A percentile compares a stretch with the other conserved stretches of the same genome.
phyloP scores from a whole-genome alignment of 2,329 filamentous ascomycete genomes.

The Nemania abortiva region DNA sequence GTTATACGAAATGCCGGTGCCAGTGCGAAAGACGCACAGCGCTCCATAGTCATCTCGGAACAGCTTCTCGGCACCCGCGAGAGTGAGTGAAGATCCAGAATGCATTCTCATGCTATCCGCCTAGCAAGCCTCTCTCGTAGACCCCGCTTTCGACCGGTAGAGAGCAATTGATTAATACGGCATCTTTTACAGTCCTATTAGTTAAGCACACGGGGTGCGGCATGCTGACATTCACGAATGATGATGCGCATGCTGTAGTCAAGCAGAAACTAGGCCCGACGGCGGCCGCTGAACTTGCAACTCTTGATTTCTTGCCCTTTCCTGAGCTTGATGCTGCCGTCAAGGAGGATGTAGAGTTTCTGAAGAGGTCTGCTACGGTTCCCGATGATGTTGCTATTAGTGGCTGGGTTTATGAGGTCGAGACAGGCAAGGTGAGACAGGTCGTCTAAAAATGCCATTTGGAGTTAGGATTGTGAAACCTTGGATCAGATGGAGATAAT shows the following conservation, averaged over 20 bases:
- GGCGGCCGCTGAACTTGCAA: constrained; percentile 59
- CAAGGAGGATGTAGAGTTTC: constrained; percentile 71
- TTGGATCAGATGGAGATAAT: background rate
- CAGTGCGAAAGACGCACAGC: constrained; percentile 75
- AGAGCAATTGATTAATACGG: constrained; percentile 4
- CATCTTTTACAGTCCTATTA: constrained; percentile 63
- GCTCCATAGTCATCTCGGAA: constrained; percentile 82
- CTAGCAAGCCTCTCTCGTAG: background rate
- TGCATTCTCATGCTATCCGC: background rate
- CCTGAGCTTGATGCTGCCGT: constrained; percentile 73
- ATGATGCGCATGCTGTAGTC: constrained; percentile 66
- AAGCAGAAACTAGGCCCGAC: constrained; percentile 68
- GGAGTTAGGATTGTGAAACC: background rate
- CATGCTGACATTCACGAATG: constrained; percentile 76
- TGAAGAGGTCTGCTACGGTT: constrained; percentile 71
- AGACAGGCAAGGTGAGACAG: constrained; percentile 72
- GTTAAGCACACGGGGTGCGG: constrained; percentile 82
- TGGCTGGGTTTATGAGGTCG: constrained; percentile 83
- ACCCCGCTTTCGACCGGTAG: background rate
- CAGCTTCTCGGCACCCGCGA: constrained; percentile 82
- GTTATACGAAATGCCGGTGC: constrained; percentile 81
- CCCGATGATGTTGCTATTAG: constrained; percentile 70
- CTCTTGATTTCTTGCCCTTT: constrained; percentile 75
- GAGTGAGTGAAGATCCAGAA: constrained; percentile 48
- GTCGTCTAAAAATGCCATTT: constrained; percentile 54